Conservation (phyloP, 106 monocot species). For the Triglochin maritima region DNA sequence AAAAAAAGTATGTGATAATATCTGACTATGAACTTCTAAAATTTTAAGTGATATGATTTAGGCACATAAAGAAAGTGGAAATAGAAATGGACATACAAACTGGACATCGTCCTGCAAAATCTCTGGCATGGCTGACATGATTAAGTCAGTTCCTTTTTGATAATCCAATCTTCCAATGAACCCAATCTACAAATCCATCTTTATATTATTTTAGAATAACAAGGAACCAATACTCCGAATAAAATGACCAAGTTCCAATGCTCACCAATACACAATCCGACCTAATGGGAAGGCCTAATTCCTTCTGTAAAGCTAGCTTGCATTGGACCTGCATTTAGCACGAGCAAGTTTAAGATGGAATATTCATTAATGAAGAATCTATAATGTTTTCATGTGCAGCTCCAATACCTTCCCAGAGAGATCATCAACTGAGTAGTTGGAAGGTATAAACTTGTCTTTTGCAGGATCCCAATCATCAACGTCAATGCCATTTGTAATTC, state of each 20-base stretch:
- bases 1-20: too few relatives aligned
- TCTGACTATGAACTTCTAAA: too few relatives aligned
- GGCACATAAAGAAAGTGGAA: not conserved
- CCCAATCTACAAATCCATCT: slow-evolving; percentile 49
- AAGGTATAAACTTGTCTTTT: slow-evolving; percentile 71
- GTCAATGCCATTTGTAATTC: slow-evolving; percentile 89
- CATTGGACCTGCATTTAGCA: slow-evolving; percentile 47
- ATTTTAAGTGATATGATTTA: too few relatives aligned
- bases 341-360: not conserved
- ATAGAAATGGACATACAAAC: slow-evolving; percentile 44
- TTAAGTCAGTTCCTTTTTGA: slow-evolving; percentile 90
- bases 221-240: not conserved
- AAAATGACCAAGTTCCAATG: not conserved
- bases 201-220: not conserved
- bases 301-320: slow-evolving; percentile 81
- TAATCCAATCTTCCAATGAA: slow-evolving; percentile 92
- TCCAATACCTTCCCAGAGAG: slow-evolving; percentile 56
- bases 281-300: slow-evolving; percentile 48
- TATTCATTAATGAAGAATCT: too few relatives aligned
- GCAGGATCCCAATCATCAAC: slow-evolving; percentile 74
- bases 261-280: slow-evolving; percentile 68
- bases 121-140: slow-evolving; percentile 45
- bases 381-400: too few relatives aligned
- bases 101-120: slow-evolving; percentile 71
- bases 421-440: slow-evolving; percentile 57